Conservation (phyloP, 2,329 filamentous ascomycete genomes). For the Sarocladium strictum region DNA sequence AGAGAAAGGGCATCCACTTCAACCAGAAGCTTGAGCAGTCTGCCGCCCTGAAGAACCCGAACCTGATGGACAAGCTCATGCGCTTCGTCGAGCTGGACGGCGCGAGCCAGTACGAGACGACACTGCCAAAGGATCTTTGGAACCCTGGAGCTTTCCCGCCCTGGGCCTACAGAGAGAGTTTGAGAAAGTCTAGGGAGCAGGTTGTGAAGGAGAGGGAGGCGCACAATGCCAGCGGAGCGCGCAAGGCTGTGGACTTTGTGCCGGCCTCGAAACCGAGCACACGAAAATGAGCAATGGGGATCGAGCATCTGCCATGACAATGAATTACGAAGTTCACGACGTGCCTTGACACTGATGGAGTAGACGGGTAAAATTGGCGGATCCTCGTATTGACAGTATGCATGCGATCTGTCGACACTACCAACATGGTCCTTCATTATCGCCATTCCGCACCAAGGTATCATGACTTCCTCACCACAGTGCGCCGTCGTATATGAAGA, state of each 20-base stretch:
- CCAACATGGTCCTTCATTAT: background rate
- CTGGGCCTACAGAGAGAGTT: conserved; percentile 44
- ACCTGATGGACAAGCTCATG: conserved; percentile 65
- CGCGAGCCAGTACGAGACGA: conserved; percentile 58
- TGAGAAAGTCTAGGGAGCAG: conserved; percentile 43
- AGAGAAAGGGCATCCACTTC: conserved; percentile 71
- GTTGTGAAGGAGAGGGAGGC: conserved; percentile 38
- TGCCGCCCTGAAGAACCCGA: conserved; percentile 64
- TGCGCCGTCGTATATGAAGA: background rate
- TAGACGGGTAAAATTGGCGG: background rate
- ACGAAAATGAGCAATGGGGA: background rate
- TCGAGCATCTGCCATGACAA: background rate
- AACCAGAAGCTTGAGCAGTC: conserved; percentile 67
- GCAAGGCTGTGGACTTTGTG: conserved; percentile 45
- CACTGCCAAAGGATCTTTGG: conserved; percentile 50
- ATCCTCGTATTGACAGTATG: background rate
- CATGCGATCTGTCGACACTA: background rate
- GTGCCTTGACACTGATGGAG: background rate
- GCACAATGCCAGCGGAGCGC: conserved; percentile 33
- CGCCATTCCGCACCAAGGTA: conserved; percentile 1
- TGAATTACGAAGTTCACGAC: background rate
- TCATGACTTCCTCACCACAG: background rate
- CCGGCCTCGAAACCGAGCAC: conserved; percentile 17
- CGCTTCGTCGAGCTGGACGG: conserved; percentile 52
- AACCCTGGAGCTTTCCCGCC: conserved; percentile 50